Evolutionary conservation across 2,329 filamentous ascomycete species (phyloP), one percentile per base, ranked within the genome.

Genomic region (Colletotrichum australisinense): DNA sequence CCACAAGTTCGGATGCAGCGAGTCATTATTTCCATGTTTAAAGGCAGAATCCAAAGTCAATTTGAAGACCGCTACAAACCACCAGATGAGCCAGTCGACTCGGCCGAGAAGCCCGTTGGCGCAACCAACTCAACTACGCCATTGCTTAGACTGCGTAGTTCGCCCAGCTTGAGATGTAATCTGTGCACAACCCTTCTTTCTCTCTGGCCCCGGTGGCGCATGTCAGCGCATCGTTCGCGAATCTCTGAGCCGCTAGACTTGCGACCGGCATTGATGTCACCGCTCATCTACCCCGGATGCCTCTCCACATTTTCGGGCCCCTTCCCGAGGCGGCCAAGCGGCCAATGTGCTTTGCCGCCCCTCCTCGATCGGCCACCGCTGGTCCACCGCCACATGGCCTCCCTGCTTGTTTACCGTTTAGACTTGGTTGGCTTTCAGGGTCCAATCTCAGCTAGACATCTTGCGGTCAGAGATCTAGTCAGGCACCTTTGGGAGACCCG

Each of bases 241-340:
- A 35, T 59, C 60, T 28, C 2, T 52, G 55, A 52, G 26, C 52
- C 16, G 38, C 57, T 46, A 73, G 57, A 38, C 60, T 65, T 60
- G 59, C 67, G 56, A 70, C 67, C 46, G 46, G 16, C 4, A 57
- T 71, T 62, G 71, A 73, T 71, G 71, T 53, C 60, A 73, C 60
- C 57, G 56, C 67, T 35, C 49, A 35, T 67, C 63, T 63, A 52
- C 42, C 69, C 72, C 72, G 68, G 52, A 63, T 64, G 30, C 35
- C 16, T 63, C 67, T 16, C 72, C 72, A 74, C 69, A 72, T 52
- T 72, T 72, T 63, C 63, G 72, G 63, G 42, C 62, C 63, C 52
- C 58, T 73, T 68, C 68, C 58, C 63, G 69, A 72, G 68, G 72
- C 72, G 72, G 72, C 72, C 72, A 72, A 67, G 68, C 66, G 46